Evolutionary conservation across 371 early-diverging fungal genomes (phyloP).

Genomic region (Mortierella sp.): DNA sequence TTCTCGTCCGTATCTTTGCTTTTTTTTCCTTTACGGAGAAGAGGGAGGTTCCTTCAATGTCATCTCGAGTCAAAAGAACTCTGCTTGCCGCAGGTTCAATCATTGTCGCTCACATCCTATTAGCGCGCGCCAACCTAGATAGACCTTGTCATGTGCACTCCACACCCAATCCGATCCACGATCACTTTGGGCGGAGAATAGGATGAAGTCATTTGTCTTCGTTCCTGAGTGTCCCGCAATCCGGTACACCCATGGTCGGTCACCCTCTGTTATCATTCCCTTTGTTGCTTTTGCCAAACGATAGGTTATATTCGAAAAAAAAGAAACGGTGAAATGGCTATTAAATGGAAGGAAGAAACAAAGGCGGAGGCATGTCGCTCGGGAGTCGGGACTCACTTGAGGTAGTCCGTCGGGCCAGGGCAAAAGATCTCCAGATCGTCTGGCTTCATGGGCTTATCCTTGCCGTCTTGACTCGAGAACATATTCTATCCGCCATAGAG

Average conservation of each 20-base stretch:
- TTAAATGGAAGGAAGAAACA: background rate
- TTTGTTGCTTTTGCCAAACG: background rate
- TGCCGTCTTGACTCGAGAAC: slow-evolving; percentile 63
- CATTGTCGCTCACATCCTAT: no score
- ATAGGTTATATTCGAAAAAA: background rate
- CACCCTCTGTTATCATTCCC: background rate
- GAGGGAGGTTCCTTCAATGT: background rate
- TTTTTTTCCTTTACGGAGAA: background rate
- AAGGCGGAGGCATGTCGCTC: no score
- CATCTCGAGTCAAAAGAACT: background rate
- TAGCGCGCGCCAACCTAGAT: no score
- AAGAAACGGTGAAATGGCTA: background rate
- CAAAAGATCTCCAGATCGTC: slow-evolving; percentile 60
- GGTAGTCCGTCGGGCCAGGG: slow-evolving; percentile 66
- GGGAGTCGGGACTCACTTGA: slow-evolving; percentile 53
- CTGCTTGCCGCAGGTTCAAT: background rate
- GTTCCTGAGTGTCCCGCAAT: background rate
- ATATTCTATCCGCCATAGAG: slow-evolving; percentile 60
- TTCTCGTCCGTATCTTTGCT: background rate
- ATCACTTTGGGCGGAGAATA: background rate
- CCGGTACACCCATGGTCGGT: background rate
- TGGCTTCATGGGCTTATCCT: slow-evolving; percentile 54
- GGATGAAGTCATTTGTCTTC: background rate
- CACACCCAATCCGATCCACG: no score
- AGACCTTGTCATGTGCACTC: slow-evolving; percentile 1